Conservation (phyloP, 2,329 filamentous ascomycete genomes). For the Plenodomus lindquistii region DNA sequence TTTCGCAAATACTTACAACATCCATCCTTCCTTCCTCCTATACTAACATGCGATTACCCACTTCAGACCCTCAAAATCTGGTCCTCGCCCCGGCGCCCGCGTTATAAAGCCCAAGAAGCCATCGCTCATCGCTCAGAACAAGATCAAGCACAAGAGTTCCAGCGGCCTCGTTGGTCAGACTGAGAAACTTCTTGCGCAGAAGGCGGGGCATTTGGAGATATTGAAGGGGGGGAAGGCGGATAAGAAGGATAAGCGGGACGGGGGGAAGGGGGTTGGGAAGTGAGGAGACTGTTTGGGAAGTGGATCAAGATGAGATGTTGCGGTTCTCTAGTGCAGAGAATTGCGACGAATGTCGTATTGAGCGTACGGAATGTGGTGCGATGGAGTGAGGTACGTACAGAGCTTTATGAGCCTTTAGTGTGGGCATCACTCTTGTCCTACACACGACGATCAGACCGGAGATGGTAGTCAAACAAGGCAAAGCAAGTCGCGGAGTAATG, state of each 20-base stretch:
- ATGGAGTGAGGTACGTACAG: too few relatives aligned
- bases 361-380: too few relatives aligned
- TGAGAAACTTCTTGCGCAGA: constrained; percentile 67
- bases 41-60: constrained; percentile 6
- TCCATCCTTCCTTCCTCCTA: background rate
- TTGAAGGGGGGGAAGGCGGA: constrained; percentile 68
- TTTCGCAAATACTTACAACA: background rate
- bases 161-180: constrained; percentile 66
- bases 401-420: too few relatives aligned
- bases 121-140: constrained; percentile 61
- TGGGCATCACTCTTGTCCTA: too few relatives aligned
- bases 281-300: background rate
- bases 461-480: too few relatives aligned
- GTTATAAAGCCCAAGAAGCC: constrained; percentile 70
- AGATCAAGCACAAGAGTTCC: constrained; percentile 68
- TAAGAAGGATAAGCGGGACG: constrained; percentile 34
- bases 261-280: constrained; percentile 12
- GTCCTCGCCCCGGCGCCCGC: constrained; percentile 62
- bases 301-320: background rate
- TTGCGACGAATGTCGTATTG: too few relatives aligned
- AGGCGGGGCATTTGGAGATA: constrained; percentile 72
- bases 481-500: background rate
- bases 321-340: background rate
- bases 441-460: too few relatives aligned
- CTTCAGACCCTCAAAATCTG: constrained; percentile 41